A percentile compares a stretch with the other conserved stretches of the same genome.
Conservation (phyloP, 371 early-diverging fungal species). For the Massospora cicadina region DNA sequence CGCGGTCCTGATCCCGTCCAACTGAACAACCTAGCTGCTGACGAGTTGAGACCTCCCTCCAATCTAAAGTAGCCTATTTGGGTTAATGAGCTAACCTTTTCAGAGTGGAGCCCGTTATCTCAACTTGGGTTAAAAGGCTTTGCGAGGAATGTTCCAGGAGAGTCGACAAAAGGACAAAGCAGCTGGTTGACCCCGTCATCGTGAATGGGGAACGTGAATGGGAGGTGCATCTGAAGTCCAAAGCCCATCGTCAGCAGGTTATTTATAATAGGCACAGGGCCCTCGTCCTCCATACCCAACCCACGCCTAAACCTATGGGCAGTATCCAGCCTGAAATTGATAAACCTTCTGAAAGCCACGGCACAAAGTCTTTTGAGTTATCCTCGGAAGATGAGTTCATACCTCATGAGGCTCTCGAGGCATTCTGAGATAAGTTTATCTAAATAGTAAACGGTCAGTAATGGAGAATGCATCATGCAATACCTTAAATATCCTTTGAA, state of each 20-base stretch:
- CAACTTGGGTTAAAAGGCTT: conserved; percentile 10
- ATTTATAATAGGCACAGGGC: background rate
- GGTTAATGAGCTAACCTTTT: background rate
- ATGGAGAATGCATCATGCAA: too few relatives aligned
- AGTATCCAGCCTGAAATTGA: too few relatives aligned
- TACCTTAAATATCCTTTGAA: too few relatives aligned
- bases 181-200: conserved; percentile 21
- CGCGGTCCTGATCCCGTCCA: conserved; percentile 15
- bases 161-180: conserved; percentile 15
- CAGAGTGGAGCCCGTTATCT: background rate
- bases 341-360: too few relatives aligned
- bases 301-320: too few relatives aligned
- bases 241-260: conserved; percentile 30
- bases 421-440: too few relatives aligned
- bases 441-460: too few relatives aligned
- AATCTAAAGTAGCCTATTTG: conserved; percentile 14
- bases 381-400: too few relatives aligned
- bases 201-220: conserved; percentile 51
- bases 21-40: conserved; percentile 14
- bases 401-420: too few relatives aligned
- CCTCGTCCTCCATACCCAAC: too few relatives aligned
- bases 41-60: background rate
- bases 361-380: too few relatives aligned
- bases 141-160: conserved; percentile 5
- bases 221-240: conserved; percentile 39